Conservation (phyloP, 805 yeast genomes). For the Myxozyma melibiosi region DNA sequence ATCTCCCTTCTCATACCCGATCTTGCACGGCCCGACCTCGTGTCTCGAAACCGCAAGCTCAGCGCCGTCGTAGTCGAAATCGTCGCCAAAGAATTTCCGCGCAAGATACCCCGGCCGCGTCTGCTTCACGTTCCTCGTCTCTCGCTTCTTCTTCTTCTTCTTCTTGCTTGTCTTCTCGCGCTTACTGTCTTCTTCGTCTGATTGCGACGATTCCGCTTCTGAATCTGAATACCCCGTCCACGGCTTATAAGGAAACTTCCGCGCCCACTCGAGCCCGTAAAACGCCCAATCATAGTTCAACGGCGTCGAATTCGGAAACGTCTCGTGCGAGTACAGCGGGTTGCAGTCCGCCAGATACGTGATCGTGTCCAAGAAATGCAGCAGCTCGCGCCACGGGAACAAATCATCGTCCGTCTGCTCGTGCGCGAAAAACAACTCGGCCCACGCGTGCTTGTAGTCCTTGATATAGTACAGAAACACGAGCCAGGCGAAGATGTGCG, state of each 20-base stretch:
- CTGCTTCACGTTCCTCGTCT: too few species aligned
- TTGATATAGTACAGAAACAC: constrained; percentile 24
- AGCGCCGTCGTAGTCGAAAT: constrained; percentile 7
- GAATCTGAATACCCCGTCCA: neutral
- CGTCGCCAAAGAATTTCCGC: neutral
- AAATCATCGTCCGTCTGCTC: neutral
- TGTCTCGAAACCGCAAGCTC: neutral
- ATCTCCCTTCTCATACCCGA: neutral
- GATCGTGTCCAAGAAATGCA: constrained; percentile 20
- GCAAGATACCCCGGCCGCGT: too few species aligned
- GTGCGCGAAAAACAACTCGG: constrained; percentile 5
- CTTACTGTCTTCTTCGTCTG: too few species aligned
- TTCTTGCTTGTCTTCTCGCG: too few species aligned
- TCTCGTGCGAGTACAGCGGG: neutral
- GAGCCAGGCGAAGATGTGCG: constrained; percentile 31
- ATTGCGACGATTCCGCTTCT: too few species aligned
- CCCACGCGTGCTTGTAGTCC: constrained; percentile 10
- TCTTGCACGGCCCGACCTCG: constrained; percentile 17
- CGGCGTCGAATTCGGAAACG: constrained; percentile 11
- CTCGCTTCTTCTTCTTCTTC: too few species aligned
- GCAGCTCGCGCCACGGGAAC: constrained; percentile 29
- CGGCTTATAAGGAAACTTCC: constrained; percentile 1
- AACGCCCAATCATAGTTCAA: constrained; percentile 23
- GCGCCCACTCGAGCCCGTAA: constrained; percentile 20
- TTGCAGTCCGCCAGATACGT: constrained; percentile 26